Evolutionary conservation across 202 grass and related monocot genomes (phyloP).

Genomic region (Setaria viridis): DNA sequence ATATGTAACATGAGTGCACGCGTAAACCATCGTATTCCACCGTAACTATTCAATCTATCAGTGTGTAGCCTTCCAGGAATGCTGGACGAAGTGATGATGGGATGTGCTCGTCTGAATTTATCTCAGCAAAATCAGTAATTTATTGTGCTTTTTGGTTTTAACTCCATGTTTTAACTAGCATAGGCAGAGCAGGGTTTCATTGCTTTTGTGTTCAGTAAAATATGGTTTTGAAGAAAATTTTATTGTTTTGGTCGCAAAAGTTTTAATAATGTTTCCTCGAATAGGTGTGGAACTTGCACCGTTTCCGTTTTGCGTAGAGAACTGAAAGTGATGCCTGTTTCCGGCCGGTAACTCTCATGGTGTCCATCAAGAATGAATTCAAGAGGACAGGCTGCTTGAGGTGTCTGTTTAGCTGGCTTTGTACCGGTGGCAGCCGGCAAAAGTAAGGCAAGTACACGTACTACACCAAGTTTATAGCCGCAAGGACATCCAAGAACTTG

Average conservation of each 20-base stretch:
- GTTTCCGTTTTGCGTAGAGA: not conserved
- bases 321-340: not conserved
- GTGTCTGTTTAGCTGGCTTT: slow-evolving; percentile 39
- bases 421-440: slow-evolving; percentile 42
- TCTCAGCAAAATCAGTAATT: not conserved
- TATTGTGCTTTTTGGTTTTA: not conserved
- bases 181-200: not conserved
- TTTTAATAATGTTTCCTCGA: not conserved
- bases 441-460: slow-evolving; percentile 42
- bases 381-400: slow-evolving; percentile 9
- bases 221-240: not conserved
- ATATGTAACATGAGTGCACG: no score
- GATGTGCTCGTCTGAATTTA: not conserved
- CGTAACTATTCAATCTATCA: not conserved
- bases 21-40: no score
- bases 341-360: not conserved
- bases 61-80: slow-evolving; percentile 17
- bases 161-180: not conserved
- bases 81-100: not conserved
- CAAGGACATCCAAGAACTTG: slow-evolving; percentile 31
- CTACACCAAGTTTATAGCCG: slow-evolving; percentile 7
- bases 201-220: not conserved
- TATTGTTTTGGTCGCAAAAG: not conserved
- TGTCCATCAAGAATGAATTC: slow-evolving; percentile 21
- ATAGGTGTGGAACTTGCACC: not conserved